Evolutionary conservation across 108 stramenopile species (phyloP), one percentile per base, ranked within the genome.

Genomic region (Nitzschia inconspicua): DNA sequence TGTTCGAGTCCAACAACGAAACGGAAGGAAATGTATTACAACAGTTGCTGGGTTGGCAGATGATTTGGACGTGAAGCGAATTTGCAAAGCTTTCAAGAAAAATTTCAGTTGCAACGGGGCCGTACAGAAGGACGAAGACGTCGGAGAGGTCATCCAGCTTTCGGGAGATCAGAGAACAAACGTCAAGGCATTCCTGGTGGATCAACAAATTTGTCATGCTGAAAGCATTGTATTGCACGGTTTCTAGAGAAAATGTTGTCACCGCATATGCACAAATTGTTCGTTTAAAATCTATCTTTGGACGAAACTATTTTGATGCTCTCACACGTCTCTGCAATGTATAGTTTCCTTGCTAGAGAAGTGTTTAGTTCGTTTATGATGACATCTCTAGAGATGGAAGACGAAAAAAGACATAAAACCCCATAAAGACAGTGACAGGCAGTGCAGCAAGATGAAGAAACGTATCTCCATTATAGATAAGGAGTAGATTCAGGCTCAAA

Each of bases 11-110:
- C 97, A 98, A 74, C 98, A 97, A 80, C 93, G 98, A 27, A 97
- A 95, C 68, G 96, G 98, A 51, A 76, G 96, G 44, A 99, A 99
- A 76, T 98, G 97, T 85, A 99, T 98, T 75, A 97, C 96, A n/a
- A 96, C 97, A 1, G 79, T 98, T 4, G 89, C 95, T 47, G 97
- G 97, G 46, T 75, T 98, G 43, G 95, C 96, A 20, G 96, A 97
- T 63, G 98, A 99, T 70, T 89, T 99, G 32, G 98, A 99, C 77
- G 70, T 99, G 47, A 96, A 97, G 73, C 81, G 95, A 49, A 99
- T 99, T 75, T 95, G 95, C 79, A 97, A 97, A 72, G 97, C 97
- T 29, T 91, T 99, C 73, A 99, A 98, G 79, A 99, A 99, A 81
- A 97, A 94, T 72, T 98, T 97, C 78, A 76, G 75, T 49, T 99